A percentile compares a stretch with the other conserved stretches of the same genome.
These are phyloP conservation scores for Voacanga thouarsii DNA, from an alignment of 257 asterid genomes.

Conservation along the genomic window DNA sequence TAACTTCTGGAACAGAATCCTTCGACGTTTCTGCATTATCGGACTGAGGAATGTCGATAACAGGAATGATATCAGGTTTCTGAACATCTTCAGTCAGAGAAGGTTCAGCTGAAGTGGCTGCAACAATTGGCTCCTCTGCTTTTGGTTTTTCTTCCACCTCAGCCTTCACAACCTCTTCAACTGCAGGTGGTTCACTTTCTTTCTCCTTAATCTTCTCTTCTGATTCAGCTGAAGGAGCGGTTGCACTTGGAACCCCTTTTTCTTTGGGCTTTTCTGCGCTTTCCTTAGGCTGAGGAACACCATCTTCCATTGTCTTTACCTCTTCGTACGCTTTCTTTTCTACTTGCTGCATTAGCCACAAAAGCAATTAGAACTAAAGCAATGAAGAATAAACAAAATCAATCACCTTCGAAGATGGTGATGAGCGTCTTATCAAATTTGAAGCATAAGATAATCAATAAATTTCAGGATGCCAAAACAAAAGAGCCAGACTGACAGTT, in stretches of 20 bases:
- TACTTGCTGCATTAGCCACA: constrained; percentile 38
- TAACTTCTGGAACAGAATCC: constrained; percentile 17
- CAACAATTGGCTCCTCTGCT: constrained; percentile 20
- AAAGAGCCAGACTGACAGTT: neutral
- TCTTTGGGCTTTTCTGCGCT: constrained; percentile 25
- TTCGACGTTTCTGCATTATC: constrained; percentile 15
- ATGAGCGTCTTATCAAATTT: neutral
- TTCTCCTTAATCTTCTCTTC: constrained; percentile 26
- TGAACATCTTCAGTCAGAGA: constrained; percentile 17
- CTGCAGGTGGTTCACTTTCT: constrained; percentile 17
- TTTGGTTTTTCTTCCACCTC: constrained; percentile 22
- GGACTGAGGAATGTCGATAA: constrained; percentile 8
- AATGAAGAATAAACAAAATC: neutral
- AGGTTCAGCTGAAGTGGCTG: constrained; percentile 14
- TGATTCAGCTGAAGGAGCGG: constrained; percentile 29
- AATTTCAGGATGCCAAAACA: neutral
- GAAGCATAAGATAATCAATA: neutral
- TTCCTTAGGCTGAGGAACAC: constrained; percentile 30
- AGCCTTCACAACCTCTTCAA: constrained; percentile 14
- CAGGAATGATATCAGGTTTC: constrained; percentile 31
- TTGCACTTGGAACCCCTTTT: constrained; percentile 26
- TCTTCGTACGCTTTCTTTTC: constrained; percentile 45
- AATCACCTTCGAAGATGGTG: neutral
- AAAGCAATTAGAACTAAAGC: neutral
- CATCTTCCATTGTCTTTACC: constrained; percentile 36